Base-by-base conservation (phyloP, 108 stramenopile genomes). In the Nitzschia sp. region DNA sequence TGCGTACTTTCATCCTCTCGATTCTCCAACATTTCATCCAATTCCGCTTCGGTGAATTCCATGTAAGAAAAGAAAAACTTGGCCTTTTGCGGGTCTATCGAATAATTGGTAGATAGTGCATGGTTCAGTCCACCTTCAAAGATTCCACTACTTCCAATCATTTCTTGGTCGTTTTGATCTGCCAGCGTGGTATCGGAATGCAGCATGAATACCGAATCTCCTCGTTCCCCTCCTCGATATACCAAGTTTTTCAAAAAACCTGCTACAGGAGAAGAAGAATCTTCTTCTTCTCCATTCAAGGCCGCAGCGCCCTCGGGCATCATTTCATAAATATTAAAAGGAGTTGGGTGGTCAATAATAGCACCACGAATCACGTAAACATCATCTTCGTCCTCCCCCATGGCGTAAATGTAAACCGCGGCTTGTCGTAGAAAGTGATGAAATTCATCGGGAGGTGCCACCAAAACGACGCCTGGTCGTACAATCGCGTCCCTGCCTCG, bases 21-120 rank as follows among this genome's bases (percentile, higher is more conserved):
- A 36, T 58, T 64, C 13, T 53, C 69, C 62, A 93, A 74, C 87
- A 93, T 80, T n/a, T 78, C 65, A 54, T 93, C 87, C 59, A 93
- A 65, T 53, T 93, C 89, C 5, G 74, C 38, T 70, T 90, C 86
- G 25, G 82, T 74, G 45, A 89, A 93, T 58, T 90, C 80, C 70
- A 85, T 80, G 47, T 84, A 89, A 62, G 88, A 83, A 58, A 90
- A 93, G 52, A 93, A 93, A 60, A 90, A 88, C 57, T 93, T 93
- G 46, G 79, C 85, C 55, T 75, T 80, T 52, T 81, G 65, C 0
- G 82, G 53, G 44, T 77, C 73, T 27, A 81, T 29, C 26, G 53
- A 45, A 32, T 79, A 76, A 17, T 23, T 32, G 27, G 9, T 47
- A 1, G 54, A 44, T 17, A 74, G 2, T 5, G 58, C 71, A 50